phyloP scores from a whole-genome alignment of 306 rosid species.

The Fagus crenata region DNA sequence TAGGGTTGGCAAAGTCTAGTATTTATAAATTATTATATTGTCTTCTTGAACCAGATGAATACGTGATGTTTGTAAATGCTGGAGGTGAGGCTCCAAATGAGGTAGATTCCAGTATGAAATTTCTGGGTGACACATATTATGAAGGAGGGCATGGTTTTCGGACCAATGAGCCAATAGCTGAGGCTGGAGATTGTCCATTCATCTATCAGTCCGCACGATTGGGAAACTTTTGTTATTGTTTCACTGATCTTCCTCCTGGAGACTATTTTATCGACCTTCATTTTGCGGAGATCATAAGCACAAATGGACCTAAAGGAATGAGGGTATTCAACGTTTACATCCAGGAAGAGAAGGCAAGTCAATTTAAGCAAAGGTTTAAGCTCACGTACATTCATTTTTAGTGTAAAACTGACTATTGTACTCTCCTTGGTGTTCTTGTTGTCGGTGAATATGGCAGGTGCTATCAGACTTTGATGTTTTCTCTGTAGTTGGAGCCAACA shows the following conservation, averaged over 20 bases:
- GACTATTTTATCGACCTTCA: constrained; percentile 72
- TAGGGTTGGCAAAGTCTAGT: constrained; percentile 3
- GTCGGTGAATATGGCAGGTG: constrained; percentile 52
- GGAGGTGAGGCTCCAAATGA: constrained; percentile 65
- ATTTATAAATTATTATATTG: constrained; percentile 13
- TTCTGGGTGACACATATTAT: constrained; percentile 57
- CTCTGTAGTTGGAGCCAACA: constrained; percentile 79
- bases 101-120: constrained; percentile 47
- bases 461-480: constrained; percentile 73
- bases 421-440: constrained; percentile 13
- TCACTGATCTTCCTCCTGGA: constrained; percentile 65
- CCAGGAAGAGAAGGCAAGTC: constrained; percentile 75
- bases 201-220: constrained; percentile 74
- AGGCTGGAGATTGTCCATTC: constrained; percentile 62
- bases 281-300: constrained; percentile 75
- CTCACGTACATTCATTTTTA: neutral
- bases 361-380: neutral
- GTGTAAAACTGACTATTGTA: neutral
- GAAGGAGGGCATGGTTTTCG: constrained; percentile 65
- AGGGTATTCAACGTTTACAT: constrained; percentile 71
- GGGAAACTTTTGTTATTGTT: constrained; percentile 60
- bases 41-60: constrained; percentile 55
- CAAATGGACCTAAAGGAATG: constrained; percentile 85
- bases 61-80: constrained; percentile 71
- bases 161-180: constrained; percentile 65